Evolutionary conservation across 2,329 filamentous ascomycete species (phyloP).

Genomic region (Pseudogymnoascus sp.): DNA sequence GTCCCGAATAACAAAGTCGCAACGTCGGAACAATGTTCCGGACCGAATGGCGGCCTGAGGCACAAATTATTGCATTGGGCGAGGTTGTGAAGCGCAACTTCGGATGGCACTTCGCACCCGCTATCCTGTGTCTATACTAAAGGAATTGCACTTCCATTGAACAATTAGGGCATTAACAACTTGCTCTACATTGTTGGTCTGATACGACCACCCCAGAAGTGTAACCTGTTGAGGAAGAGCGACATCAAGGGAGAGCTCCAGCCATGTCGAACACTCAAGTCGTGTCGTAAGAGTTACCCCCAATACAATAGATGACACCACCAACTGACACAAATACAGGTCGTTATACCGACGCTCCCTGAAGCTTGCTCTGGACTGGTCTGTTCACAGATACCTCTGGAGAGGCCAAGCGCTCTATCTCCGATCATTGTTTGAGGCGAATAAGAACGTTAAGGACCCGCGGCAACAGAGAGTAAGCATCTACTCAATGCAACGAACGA

Average conservation of each 20-base stretch:
- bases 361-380: conserved; percentile 92
- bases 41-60: not conserved
- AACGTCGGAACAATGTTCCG: not conserved
- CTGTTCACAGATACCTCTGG: conserved; percentile 87
- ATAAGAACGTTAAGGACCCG: conserved; percentile 74
- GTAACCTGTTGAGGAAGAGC: not conserved
- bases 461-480: conserved; percentile 70
- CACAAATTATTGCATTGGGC: not conserved
- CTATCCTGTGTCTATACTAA: not conserved
- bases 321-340: conserved; percentile 30
- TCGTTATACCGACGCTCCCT: conserved; percentile 85
- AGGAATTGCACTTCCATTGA: conserved; percentile 2
- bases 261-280: conserved; percentile 29
- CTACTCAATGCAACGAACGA: conserved; percentile 1
- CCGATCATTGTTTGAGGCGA: conserved; percentile 88
- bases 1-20: not conserved
- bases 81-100: not conserved
- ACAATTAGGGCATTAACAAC: not conserved
- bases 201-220: not conserved
- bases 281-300: conserved; percentile 23
- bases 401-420: conserved; percentile 95
- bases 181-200: not conserved
- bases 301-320: not conserved
- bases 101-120: not conserved
- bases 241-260: conserved; percentile 2